Base-by-base conservation (phyloP, 371 early-diverging fungal genomes). In the Choanephora cucurbitarum region DNA sequence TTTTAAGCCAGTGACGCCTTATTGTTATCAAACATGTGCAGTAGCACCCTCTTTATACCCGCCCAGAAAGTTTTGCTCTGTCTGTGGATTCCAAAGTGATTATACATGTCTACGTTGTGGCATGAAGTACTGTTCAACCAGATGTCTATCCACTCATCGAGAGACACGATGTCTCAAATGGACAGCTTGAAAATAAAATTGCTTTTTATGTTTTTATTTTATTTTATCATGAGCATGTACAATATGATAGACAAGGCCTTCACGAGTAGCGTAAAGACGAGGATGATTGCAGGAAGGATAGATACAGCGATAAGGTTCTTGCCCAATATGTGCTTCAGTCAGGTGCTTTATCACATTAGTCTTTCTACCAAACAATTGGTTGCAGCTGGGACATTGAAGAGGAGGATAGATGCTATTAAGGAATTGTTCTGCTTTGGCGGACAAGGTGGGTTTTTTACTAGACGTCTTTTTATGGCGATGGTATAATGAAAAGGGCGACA, bases 31-130 rank as follows among this genome's bases (percentile, higher is more conserved):
- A 22, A 81, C 81, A 4, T 83, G 81, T 40, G 58, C 73, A 23
- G 82, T 79, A 32, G 61, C 53, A 5, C 83, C 85, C 0, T 84
- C 86, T 9, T 52, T 58, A 45, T 83, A 82, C 52, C 88, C 88
- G 19, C 69, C 82, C 14, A 68, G 88, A 50, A 77, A 83, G 24
- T 85, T 87, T 59, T 87, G 88, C 49, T 80, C 88, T 0, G 86
- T 87, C 0, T 87, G 88, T 48, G 86, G 88, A 11, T 87, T 77
- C 65, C 67, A 67, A 24, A 84, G 85, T 44, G 55, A 62, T 8
- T 87, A 87, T 67, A 73, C 65, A 28, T 87, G 87, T 43, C 56
- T 73, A 31, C 74, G 75, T 24, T 87, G 87, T 57, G 87, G 87
- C 6, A 84, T 87, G 85, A 79, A 78, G 6, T 87, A 85, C 54